Base-by-base conservation (phyloP, 768 basidiomycete species). In the Kondoa malvinella region DNA sequence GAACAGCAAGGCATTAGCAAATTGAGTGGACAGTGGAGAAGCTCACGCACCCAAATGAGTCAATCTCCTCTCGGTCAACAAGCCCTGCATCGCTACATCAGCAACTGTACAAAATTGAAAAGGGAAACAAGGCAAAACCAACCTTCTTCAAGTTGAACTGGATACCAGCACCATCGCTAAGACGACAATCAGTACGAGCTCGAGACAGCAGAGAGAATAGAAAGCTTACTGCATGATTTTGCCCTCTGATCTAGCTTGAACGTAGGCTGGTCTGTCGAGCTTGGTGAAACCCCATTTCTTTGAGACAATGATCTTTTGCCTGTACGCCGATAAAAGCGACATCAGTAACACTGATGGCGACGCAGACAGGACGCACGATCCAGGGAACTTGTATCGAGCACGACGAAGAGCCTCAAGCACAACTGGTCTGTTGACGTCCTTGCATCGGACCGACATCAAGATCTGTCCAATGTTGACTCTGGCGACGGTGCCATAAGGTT, bases 391-490 rank as follows among this genome's bases (percentile, higher is more conserved):
- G 85, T 97, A 97, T 66, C 94, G 88, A 14, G 92, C 89, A 74
- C 92, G 92, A 74, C 92, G 89, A 72, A 97, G 86, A 66, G 92
- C 94, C 81, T 97, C 95, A 79, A 89, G 87, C 78, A 95, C 87
- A 75, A 96, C 89, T 31, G 85, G 78, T 56, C 86, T 84, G 78
- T 91, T 91, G 73, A 76, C 73, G 75, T 97, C 94, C 79, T 92
- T 92, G 82, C 85, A 88, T 63, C 92, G 88, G 79, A 96, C 86
- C 66, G 85, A 87, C 34, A 87, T 81, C 78, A 97, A 89, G 77
- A 95, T 85, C 81, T 96, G 92, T 64, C 95, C 92, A 72, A 96
- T 97, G 84, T 91, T 86, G 72, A 95, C 92, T 77, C 92, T 89
- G 40, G 90, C 92, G 74, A 89, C 92, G 21, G 87, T 90, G 72